Evolutionary conservation across 2,329 filamentous ascomycete species (phyloP), one percentile per base, ranked within the genome.

Genomic region (Parastagonospora avenae): DNA sequence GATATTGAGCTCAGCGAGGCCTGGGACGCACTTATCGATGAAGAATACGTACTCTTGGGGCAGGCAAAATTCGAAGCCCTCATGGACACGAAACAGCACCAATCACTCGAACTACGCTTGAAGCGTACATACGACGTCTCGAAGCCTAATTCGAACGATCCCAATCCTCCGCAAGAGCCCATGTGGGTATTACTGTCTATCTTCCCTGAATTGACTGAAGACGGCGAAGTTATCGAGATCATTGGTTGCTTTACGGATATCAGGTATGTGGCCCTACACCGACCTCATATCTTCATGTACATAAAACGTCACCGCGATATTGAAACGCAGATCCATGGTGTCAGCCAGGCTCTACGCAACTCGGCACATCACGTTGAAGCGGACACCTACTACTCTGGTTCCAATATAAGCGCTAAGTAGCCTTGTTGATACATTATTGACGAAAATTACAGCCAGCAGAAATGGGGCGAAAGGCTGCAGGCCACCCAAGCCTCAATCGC

Each of bases 171-270:
- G 19, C 12, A 39, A 28, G 52, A 50, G 42, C 63, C 52, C 14
- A 61, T 61, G 37, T 73, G 70, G 69, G 58, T 73, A 4, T 32
- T 73, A 2, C 63, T 57, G 16, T 69, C 68, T 1, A 66, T 68
- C 4, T 66, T 67, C 32, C 62, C 67, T 1, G 68, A 70, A 32
- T 38, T 68, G 2, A 56, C 55, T 4, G 59, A 58, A 0, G 42
- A 59, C 2, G 62, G 60, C 0, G 60, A 67, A 2, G 51, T 74
- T 4, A 46, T 62, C 10, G 60, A 67, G 27, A 69, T 74, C 10
- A 57, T 73, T 15, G 73, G 72, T 4, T 68, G 66, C 38, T 60
- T 70, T 5, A 71, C 72, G 7, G 73, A 75, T 31, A 74, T 75
- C 24, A 60, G 56, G 44, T 66, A 46, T 30, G 36, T 14, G 8